Evolutionary conservation across 192 early-diverging fungal genomes (phyloP), one percentile per base, ranked within the genome.

Genomic region (Piromyces finnis): DNA sequence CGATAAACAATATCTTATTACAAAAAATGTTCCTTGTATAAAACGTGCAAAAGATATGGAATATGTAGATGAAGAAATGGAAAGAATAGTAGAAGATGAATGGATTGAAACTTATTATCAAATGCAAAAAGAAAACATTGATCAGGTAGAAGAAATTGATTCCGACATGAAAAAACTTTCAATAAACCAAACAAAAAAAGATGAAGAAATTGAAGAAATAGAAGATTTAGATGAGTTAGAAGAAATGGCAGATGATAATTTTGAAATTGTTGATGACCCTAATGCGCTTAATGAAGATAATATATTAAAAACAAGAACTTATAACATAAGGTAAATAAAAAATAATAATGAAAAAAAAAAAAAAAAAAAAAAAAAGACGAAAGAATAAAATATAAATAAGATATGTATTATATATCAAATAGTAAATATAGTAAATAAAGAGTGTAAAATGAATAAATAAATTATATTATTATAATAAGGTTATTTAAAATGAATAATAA

Each of bases 11-110:
- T 99, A 95, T 83, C 87, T 99, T 83, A 93, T 97, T 35, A 99
- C 97, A 32, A 88, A 94, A 82, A 97, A 96, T 84, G 94, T 99
- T 9, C 97, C 97, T 2, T 99, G 95, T 84, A 85, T 96, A 82
- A 90, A 91, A 30, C 90, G 97, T n/a, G 92, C 94, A 28, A 90
- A 88, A 81, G 91, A 93, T 77, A 91, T 95, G 89, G 92, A 95
- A 81, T 90, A 94, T 87, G 79, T 79, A 13, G 87, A 88, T 77
- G 89, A 88, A 30, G 92, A 90, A 79, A 82, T 82, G 77, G 90
- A 86, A 83, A 91, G 87, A 15, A 89, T 89, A 78, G 84, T 86
- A 59, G 88, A 85, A 59, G 88, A 87, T 29, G 92, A 92, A 79
- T 85, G 87, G 30, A 89, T 90, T 28, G 91, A 85, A 68, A 93